phyloP scores from a whole-genome alignment of 768 basidiomycete genomes.

The Suillus weaverae region DNA sequence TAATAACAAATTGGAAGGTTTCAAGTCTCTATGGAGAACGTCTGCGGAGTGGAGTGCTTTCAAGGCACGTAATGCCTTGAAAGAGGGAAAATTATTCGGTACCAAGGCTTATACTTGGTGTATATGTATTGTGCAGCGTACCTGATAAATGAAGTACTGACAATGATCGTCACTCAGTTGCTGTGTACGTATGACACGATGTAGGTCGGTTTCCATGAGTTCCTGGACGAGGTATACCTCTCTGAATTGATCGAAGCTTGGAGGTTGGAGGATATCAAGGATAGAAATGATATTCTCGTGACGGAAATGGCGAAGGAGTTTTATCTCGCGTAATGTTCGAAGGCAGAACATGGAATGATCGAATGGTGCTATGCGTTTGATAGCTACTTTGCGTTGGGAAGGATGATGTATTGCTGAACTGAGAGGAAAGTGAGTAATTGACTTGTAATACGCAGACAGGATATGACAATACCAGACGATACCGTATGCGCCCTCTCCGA shows the following conservation, averaged over 20 bases:
- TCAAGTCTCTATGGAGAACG: constrained; percentile 93
- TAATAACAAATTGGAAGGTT: constrained; percentile 91
- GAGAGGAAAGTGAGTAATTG: constrained; percentile 15
- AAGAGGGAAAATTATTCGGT: constrained; percentile 8
- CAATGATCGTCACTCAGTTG: constrained; percentile 92
- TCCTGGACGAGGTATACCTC: constrained; percentile 82
- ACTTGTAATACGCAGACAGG: background rate
- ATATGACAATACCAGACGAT: constrained; percentile 62
- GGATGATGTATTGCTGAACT: constrained; percentile 78
- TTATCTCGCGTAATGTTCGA: constrained; percentile 83
- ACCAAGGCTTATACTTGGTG: background rate
- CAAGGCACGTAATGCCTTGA: constrained; percentile 81
- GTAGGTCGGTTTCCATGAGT: constrained; percentile 91
- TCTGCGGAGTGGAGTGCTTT: constrained; percentile 96
- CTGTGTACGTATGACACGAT: constrained; percentile 95
- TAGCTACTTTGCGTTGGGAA: constrained; percentile 84
- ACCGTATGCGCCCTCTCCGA: constrained; percentile 95
- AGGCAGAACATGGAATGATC: constrained; percentile 94
- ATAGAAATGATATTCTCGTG: constrained; percentile 94
- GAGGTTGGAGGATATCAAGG: constrained; percentile 87
- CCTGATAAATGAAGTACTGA: constrained; percentile 98
- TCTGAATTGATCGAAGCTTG: constrained; percentile 71
- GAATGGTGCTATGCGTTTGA: constrained; percentile 94
- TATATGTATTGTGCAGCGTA: constrained; percentile 25
- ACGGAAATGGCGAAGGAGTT: constrained; percentile 85